Conservation (phyloP, 306 rosid genomes). For the Cucumis melo region DNA sequence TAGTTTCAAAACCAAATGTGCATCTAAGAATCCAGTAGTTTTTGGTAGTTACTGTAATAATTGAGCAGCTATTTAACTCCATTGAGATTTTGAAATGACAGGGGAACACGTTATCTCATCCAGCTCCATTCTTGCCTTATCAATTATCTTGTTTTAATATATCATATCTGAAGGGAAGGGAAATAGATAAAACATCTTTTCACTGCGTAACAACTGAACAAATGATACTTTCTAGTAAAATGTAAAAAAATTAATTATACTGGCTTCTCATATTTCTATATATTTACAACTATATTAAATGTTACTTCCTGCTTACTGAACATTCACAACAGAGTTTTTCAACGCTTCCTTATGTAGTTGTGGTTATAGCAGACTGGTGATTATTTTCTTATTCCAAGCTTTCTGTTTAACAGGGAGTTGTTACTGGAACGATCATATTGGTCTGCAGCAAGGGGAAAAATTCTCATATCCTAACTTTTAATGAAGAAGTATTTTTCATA, state of each 20-base stretch:
- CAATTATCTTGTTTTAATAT: not conserved
- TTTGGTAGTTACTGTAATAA: not conserved
- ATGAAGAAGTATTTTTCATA: conserved; percentile 80
- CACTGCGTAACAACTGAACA: not conserved
- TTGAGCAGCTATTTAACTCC: not conserved
- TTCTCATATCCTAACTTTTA: conserved; percentile 61
- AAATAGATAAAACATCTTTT: not conserved
- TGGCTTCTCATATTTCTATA: not conserved
- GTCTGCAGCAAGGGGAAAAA: conserved; percentile 50
- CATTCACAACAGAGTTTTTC: not conserved
- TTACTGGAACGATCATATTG: conserved; percentile 49
- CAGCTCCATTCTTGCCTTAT: not conserved
- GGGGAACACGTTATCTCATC: not conserved
- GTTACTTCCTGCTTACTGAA: not conserved
- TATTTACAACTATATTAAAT: not conserved
- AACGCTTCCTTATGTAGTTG: not conserved
- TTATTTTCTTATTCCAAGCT: not conserved
- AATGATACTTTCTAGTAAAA: not conserved
- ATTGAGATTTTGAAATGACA: not conserved
- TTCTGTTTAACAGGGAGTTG: conserved; percentile 37
- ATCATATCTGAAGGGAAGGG: not conserved
- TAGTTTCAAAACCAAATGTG: not conserved
- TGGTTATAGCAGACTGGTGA: not conserved
- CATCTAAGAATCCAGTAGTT: not conserved
- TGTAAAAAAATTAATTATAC: not conserved